phyloP scores from a whole-genome alignment of 1,284 basidiomycete genomes.

The Tilletiopsis washingtonensis region DNA sequence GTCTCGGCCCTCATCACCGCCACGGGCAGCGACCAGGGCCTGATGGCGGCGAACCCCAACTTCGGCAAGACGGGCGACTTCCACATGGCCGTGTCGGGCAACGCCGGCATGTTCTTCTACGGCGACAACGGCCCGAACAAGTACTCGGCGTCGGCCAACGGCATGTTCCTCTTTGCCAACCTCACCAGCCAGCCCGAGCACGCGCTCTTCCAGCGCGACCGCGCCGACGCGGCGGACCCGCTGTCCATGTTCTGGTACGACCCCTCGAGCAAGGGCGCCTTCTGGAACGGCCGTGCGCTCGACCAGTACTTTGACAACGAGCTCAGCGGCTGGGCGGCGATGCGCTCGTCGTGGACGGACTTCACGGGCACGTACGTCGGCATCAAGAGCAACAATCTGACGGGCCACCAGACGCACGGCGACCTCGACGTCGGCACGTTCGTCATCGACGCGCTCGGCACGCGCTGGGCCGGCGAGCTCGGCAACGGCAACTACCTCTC shows the following conservation, averaged over 20 bases:
- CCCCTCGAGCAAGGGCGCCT: conserved; percentile 70
- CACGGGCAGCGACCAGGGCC: conserved; percentile 70
- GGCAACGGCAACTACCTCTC: conserved; percentile 76
- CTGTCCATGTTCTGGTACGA: conserved; percentile 98
- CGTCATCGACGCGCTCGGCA: conserved; percentile 86
- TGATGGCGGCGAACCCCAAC: conserved; percentile 54
- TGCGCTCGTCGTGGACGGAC: conserved; percentile 87
- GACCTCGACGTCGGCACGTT: conserved; percentile 90
- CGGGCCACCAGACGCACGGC: conserved; percentile 74
- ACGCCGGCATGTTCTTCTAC: conserved; percentile 80
- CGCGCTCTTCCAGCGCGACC: conserved; percentile 86
- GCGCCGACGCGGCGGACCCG: conserved; percentile 74
- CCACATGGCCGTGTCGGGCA: conserved; percentile 83
- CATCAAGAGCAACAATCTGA: conserved; percentile 73
- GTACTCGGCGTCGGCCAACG: conserved; percentile 56
- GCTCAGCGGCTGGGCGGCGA: conserved; percentile 69
- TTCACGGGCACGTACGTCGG: conserved; percentile 72
- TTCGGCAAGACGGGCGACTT: conserved; percentile 70
- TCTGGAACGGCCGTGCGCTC: conserved; percentile 76
- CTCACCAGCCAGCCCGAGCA: conserved; percentile 56
- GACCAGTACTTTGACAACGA: conserved; percentile 70
- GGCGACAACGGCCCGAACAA: conserved; percentile 96
- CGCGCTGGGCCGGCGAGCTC: conserved; percentile 90
- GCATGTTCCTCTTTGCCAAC: conserved; percentile 35
- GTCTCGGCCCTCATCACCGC: conserved; percentile 72